A percentile compares a stretch with the other conserved stretches of the same genome.
phyloP scores from a whole-genome alignment of 306 rosid genomes.

The Ziziphus jujuba region DNA sequence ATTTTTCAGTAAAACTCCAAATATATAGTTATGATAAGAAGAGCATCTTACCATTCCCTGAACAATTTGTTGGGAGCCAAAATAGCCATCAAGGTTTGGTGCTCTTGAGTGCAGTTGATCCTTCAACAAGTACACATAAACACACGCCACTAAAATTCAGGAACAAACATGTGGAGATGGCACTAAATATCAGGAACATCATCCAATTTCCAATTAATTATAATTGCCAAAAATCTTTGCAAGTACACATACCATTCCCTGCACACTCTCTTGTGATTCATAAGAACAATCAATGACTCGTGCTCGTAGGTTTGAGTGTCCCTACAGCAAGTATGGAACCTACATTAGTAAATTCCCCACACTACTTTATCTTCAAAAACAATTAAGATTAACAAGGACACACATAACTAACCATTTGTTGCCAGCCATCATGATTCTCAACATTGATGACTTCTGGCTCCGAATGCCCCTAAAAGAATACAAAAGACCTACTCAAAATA shows the following conservation, averaged over 20 bases:
- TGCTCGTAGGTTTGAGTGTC: constrained; percentile 26
- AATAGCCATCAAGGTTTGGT: constrained; percentile 34
- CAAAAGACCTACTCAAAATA: constrained; percentile 6
- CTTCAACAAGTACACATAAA: constrained; percentile 14
- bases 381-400: background rate
- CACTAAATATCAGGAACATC: background rate
- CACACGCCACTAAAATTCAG: constrained; percentile 15
- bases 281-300: constrained; percentile 24
- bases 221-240: background rate
- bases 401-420: constrained; percentile 33
- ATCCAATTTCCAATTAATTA: background rate
- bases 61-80: constrained; percentile 32
- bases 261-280: constrained; percentile 26
- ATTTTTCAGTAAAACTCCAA: background rate
- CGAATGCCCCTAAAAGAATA: constrained; percentile 24
- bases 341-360: constrained; percentile 2
- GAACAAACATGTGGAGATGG: background rate
- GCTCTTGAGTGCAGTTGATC: constrained; percentile 40
- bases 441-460: constrained; percentile 27
- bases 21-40: constrained; percentile 4
- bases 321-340: constrained; percentile 18
- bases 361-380: background rate
- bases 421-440: constrained; percentile 42
- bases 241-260: constrained; percentile 24
- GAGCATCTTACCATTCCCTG: constrained; percentile 34